These are phyloP conservation scores for Tubosaeta sp. DNA, from an alignment of 768 basidiomycete species.

Conservation along the genomic window DNA sequence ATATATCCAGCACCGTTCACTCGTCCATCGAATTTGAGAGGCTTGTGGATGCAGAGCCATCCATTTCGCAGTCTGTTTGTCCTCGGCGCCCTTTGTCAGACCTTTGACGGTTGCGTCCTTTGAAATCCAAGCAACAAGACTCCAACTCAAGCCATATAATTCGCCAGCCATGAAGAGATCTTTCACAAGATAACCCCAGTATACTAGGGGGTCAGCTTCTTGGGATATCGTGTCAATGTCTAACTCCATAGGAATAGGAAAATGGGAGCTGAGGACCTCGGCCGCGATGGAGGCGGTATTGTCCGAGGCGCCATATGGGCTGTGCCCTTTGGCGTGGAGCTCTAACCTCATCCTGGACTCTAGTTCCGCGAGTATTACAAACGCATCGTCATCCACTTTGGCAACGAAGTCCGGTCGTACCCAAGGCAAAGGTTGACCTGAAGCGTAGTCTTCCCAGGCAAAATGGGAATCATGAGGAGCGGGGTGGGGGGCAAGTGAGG, in stretches of 20 bases:
- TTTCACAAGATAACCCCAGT: slow-evolving; percentile 89
- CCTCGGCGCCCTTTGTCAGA: slow-evolving; percentile 78
- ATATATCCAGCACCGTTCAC: slow-evolving; percentile 96
- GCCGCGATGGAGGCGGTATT: slow-evolving; percentile 2
- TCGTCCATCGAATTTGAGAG: slow-evolving; percentile 78
- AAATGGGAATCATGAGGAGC: slow-evolving; percentile 67
- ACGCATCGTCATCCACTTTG: slow-evolving; percentile 94
- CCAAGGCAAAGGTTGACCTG: slow-evolving; percentile 54
- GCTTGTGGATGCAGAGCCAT: slow-evolving; percentile 82
- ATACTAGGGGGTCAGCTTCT: slow-evolving; percentile 58
- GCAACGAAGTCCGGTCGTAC: slow-evolving; percentile 87
- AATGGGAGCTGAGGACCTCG: not conserved
- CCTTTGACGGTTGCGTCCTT: slow-evolving; percentile 64
- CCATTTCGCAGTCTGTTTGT: slow-evolving; percentile 92
- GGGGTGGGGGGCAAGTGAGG: slow-evolving; percentile 52
- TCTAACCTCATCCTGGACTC: slow-evolving; percentile 84
- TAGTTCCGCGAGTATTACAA: slow-evolving; percentile 91
- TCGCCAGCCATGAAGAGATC: slow-evolving; percentile 96
- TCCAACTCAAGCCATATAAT: slow-evolving; percentile 85
- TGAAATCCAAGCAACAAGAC: slow-evolving; percentile 84
- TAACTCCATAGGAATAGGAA: not conserved
- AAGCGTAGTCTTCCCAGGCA: slow-evolving; percentile 48
- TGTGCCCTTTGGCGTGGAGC: slow-evolving; percentile 46
- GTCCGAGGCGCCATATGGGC: slow-evolving; percentile 18
- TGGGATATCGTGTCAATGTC: not conserved